Evolutionary conservation across 1,139 yeast genomes (phyloP).

Genomic region (Pneumocystis oryctolagi): DNA sequence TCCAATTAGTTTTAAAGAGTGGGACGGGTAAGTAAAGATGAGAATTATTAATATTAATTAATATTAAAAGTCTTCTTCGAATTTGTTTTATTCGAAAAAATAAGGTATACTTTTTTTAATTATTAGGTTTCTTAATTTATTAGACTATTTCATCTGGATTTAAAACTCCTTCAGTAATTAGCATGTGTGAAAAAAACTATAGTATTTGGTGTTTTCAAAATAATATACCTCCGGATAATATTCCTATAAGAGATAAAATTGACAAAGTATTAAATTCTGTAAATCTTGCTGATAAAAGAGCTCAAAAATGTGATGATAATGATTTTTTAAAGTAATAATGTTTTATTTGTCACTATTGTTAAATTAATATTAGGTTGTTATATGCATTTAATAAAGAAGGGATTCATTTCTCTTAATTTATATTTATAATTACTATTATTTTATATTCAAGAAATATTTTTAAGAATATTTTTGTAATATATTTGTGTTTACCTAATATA

Average conservation of each 20-base stretch:
- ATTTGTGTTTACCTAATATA: no score
- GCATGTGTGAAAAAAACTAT: conserved; percentile 77
- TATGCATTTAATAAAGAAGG: conserved; percentile 96
- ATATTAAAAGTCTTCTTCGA: conserved; percentile 42
- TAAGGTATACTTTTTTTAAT: conserved; percentile 56
- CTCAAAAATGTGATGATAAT: conserved; percentile 88
- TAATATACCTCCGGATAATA: conserved; percentile 37
- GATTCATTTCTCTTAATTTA: conserved; percentile 67
- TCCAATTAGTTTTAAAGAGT: conserved; percentile 76
- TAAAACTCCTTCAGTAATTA: conserved; percentile 67
- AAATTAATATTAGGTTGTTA: conserved; percentile 27
- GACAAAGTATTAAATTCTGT: conserved; percentile 49
- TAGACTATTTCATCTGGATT: conserved; percentile 31
- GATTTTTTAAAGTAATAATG: conserved; percentile 51
- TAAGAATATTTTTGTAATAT: neutral
- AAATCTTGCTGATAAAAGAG: conserved; percentile 68
- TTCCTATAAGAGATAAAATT: conserved; percentile 39
- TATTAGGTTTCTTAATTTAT: neutral
- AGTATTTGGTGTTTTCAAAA: conserved; percentile 45
- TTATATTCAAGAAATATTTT: neutral
- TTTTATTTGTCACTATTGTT: neutral
- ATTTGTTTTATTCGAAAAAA: conserved; percentile 86
- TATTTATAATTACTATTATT: neutral
- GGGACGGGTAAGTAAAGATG: conserved; percentile 46
- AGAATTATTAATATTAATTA: neutral